Evolutionary conservation across 768 basidiomycete species (phyloP), one percentile per base, ranked within the genome.

Genomic region (Amanita pseudoporphyria): DNA sequence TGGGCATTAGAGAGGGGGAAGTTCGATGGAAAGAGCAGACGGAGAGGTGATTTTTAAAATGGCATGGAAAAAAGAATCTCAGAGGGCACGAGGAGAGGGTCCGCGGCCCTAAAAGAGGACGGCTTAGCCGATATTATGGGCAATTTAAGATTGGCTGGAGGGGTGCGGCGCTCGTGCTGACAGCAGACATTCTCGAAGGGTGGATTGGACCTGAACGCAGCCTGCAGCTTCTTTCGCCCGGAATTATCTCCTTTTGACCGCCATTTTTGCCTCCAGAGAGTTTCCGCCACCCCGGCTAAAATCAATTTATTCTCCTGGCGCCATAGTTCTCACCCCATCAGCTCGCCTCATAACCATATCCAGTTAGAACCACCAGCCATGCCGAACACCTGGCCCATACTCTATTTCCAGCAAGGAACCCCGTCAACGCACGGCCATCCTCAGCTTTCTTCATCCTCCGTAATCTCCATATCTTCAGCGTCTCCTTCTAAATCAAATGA

Each of bases 401-500:
- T 48, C 18, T 48, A 48, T 48, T 37, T 40, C 47, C 47, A 39
- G 19, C 16, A 39, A 40, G 36, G 21, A 48, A 48, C 28, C 47
- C 40, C 46, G 54, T 44, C 51, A 47, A 58, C 57, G 56, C 59
- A 57, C 59, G 56, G 56, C 47, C 19, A 51, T 51, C 61, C 60
- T 53, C 54, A 61, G 55, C 53, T 47, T 56, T 60, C 59, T 50
- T 58, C 58, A 54, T 62, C 65, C 57, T 66, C 64, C 60, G 53
- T 62, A 50, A 57, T 71, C 61, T 74, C 76, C 61, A 61, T 61
- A 56, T 73, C 72, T 58, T 78, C 80, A 55, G 65, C 78, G 54
- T 81, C 80, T 49, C 74, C 82, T 69, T 87, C 87, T 67, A 90
- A 70, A 71, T 90, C 87, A 58, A 88, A 69, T 39, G 82, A 72